Base-by-base conservation (phyloP, 768 basidiomycete species). In the Leccinum boreale region DNA sequence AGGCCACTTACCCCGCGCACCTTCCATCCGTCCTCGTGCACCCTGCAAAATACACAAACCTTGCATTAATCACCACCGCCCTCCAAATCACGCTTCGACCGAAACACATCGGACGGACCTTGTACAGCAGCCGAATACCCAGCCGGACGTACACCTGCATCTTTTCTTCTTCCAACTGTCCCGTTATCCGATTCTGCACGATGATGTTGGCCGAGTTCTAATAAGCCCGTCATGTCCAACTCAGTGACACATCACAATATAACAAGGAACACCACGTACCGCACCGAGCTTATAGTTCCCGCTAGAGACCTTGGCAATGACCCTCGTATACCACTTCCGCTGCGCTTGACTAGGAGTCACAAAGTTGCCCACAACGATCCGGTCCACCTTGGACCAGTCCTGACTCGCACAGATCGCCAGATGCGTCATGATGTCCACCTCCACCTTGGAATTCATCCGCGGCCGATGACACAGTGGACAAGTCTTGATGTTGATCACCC, bases 161-260 rank as follows among this genome's bases (percentile, higher is more conserved):
- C 78, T 98, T 98, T 77, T 98, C 96, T 74, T 99, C 96, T 68
- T 94, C 90, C 57, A 98, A 70, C 70, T 92, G 90, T 0, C 96
- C 96, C 0, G 92, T 94, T 71, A 85, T 73, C 14, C 96, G 81
- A 69, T 98, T 94, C 75, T 98, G 96, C 1, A 99, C 95, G 58
- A 98, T 93, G 63, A 99, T 97, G 69, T 99, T 99, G 24, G 94
- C 96, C 53, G 93, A 95, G 67, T 99, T 97, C 90, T 92, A 47
- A 9, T 14, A 42, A 62, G n/a, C 39, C 39, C 52, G 56, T 49
- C 49, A 49, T 48, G 53, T 39, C 5, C 39, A 7, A 1, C n/a
- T 53, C 21, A 53, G 19, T 26, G 7, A 44, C 17, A 44, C 24
- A 28, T 28, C 26, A 28, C 26, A 28, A 31, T n/a, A 14, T 5